These are phyloP conservation scores for Cyclostephanos invisitatus DNA, from an alignment of 108 stramenopile genomes.

Conservation along the genomic window DNA sequence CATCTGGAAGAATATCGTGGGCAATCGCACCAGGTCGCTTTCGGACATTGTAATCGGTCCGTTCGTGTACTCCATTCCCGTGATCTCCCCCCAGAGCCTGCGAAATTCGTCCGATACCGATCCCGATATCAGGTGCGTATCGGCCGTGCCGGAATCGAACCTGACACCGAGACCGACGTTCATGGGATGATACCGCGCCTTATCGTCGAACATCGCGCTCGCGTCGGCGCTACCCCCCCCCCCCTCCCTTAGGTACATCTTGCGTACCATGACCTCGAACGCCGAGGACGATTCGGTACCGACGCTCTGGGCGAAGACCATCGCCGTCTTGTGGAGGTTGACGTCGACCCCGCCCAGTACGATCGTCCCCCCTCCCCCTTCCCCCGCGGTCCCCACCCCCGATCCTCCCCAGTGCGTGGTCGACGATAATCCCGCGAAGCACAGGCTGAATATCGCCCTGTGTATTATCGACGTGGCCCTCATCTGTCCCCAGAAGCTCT, in stretches of 20 bases:
- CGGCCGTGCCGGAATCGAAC: slow-evolving; percentile 94
- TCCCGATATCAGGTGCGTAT: slow-evolving; percentile 79
- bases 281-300: slow-evolving; percentile 60
- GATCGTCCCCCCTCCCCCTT: slow-evolving; percentile 63
- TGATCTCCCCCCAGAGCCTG: slow-evolving; percentile 69
- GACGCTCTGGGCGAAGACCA: slow-evolving; percentile 83
- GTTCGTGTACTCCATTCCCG: slow-evolving; percentile 74
- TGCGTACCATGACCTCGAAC: slow-evolving; percentile 84
- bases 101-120: slow-evolving; percentile 64
- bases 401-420: slow-evolving; percentile 46
- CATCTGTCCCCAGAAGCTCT: slow-evolving; percentile 86
- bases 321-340: slow-evolving; percentile 75
- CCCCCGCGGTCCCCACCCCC: too few relatives aligned
- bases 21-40: slow-evolving; percentile 60
- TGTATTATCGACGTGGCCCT: slow-evolving; percentile 64
- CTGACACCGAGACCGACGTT: slow-evolving; percentile 66
- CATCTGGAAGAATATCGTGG: slow-evolving; percentile 77
- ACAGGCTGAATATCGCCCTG: slow-evolving; percentile 84
- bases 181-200: slow-evolving; percentile 45
- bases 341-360: slow-evolving; percentile 86
- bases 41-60: slow-evolving; percentile 50
- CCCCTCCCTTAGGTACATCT: slow-evolving; percentile 66
- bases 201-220: slow-evolving; percentile 31
- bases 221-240: slow-evolving; percentile 47
- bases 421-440: slow-evolving; percentile 76